Evolutionary conservation across 2,329 filamentous ascomycete genomes (phyloP).

Genomic region (Penicillium sp.): DNA sequence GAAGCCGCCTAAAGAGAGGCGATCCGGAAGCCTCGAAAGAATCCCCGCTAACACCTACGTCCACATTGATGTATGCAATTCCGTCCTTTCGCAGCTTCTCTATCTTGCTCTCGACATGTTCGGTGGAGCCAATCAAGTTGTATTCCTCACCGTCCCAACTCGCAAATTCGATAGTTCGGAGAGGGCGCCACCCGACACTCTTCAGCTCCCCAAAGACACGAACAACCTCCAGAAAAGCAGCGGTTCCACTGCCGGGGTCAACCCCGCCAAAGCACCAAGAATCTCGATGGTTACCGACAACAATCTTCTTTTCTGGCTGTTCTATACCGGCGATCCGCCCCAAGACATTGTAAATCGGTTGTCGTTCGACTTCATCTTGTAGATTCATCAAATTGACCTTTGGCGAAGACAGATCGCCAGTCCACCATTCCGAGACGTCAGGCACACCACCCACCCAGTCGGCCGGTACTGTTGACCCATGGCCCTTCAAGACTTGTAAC

Average conservation of each 20-base stretch:
- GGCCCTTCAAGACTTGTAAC: constrained; percentile 69
- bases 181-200: constrained; percentile 76
- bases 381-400: constrained; percentile 78
- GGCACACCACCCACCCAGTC: constrained; percentile 76
- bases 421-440: constrained; percentile 75
- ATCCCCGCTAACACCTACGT: constrained; percentile 71
- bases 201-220: constrained; percentile 78
- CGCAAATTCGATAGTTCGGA: constrained; percentile 94
- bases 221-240: constrained; percentile 83
- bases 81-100: constrained; percentile 68
- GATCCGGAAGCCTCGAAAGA: constrained; percentile 76
- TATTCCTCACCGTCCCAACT: constrained; percentile 95
- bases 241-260: constrained; percentile 83
- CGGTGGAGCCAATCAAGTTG: constrained; percentile 89
- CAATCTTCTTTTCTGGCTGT: constrained; percentile 74
- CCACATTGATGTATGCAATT: constrained; percentile 88
- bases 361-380: constrained; percentile 76
- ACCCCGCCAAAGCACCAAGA: constrained; percentile 85
- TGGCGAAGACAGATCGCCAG: constrained; percentile 70
- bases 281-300: constrained; percentile 91
- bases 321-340: constrained; percentile 81
- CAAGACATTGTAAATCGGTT: constrained; percentile 89
- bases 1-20: constrained; percentile 69
- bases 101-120: constrained; percentile 84
- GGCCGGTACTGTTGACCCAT: constrained; percentile 64